These are phyloP conservation scores for Yamadazyma sp. DNA, from an alignment of 805 yeast species.

Conservation along the genomic window DNA sequence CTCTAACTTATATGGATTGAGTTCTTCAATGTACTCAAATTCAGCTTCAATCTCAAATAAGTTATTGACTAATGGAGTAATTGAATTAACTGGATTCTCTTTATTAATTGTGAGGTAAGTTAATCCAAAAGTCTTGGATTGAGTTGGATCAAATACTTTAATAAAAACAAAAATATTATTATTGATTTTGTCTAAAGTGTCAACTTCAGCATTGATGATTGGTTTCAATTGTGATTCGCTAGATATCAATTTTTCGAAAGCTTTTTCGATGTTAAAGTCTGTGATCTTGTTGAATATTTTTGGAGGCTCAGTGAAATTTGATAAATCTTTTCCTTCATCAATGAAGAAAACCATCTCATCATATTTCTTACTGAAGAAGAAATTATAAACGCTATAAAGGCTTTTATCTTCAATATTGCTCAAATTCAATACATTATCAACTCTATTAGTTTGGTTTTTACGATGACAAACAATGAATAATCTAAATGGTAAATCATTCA, in stretches of 20 bases:
- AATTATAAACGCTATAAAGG: conserved; percentile 50
- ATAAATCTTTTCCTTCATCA: conserved; percentile 44
- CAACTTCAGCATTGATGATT: conserved; percentile 1
- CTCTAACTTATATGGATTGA: conserved; percentile 53
- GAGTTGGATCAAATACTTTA: conserved; percentile 61
- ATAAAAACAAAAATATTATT: conserved; percentile 40
- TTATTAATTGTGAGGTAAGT: conserved; percentile 55
- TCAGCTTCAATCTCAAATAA: conserved; percentile 39
- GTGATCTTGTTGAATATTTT: conserved; percentile 8
- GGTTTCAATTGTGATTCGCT: conserved; percentile 1
- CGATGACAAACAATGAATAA: conserved; percentile 68
- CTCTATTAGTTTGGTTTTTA: conserved; percentile 67
- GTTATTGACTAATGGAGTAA: conserved; percentile 40
- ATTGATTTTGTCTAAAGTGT: conserved; percentile 7
- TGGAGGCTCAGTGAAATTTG: not conserved
- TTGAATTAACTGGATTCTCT: conserved; percentile 40
- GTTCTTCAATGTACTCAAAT: conserved; percentile 55
- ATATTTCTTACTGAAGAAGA: conserved; percentile 44
- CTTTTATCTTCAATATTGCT: conserved; percentile 31
- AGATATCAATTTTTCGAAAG: conserved; percentile 14
- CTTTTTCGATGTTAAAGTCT: conserved; percentile 21
- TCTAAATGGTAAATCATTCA: conserved; percentile 35
- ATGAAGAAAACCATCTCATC: conserved; percentile 58
- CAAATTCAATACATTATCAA: conserved; percentile 31
- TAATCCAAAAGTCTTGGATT: conserved; percentile 60